Evolutionary conservation across 2,329 filamentous ascomycete species (phyloP), one percentile per base, ranked within the genome.

Genomic region (Emmonsiellopsis sp.): DNA sequence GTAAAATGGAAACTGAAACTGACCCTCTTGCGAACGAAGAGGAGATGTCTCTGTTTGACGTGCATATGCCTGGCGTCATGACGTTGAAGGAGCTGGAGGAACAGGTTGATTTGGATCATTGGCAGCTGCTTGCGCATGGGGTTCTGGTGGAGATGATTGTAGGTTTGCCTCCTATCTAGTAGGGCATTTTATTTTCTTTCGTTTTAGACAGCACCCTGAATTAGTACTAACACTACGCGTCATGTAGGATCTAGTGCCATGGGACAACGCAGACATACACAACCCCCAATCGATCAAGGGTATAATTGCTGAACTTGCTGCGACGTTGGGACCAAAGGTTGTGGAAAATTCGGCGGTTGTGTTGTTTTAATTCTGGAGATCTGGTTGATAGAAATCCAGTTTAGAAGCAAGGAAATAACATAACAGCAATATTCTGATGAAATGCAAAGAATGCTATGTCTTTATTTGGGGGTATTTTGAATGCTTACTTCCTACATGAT

Each of bases 21-120:
- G 20, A 26, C 20, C 20, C 20, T 26, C 20, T 26, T 26, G 20
- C 20, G 20, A 7, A 40, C 43, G 69, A 72, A 47, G 68, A 72
- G 46, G 66, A 73, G 7, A 64, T 70, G 34, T 75, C 73, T 4
- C 63, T 77, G 16, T 78, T 77, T 49, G 67, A 70, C 42, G 62
- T 74, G 43, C 61, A 70, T 34, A 75, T 76, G 68, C 75, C 75
- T 1, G 75, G 75, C 3, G 66, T 72, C 9, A 54, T 78, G 57
- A 73, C 71, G 2, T 56, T 71, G 37, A 62, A 71, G 5, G 64
- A 77, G 57, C 65, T 76, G 2, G 53, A 70, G 50, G 58, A 64
- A 10, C 55, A 63, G n/a, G 53, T 77, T 26, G 67, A 75, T 53
- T 59, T 77, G 5, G 70, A 71, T 52, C 67, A 71, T 51, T 76